Evolutionary conservation across 2,329 filamentous ascomycete species (phyloP).

Genomic region (Claviceps humidiphila): DNA sequence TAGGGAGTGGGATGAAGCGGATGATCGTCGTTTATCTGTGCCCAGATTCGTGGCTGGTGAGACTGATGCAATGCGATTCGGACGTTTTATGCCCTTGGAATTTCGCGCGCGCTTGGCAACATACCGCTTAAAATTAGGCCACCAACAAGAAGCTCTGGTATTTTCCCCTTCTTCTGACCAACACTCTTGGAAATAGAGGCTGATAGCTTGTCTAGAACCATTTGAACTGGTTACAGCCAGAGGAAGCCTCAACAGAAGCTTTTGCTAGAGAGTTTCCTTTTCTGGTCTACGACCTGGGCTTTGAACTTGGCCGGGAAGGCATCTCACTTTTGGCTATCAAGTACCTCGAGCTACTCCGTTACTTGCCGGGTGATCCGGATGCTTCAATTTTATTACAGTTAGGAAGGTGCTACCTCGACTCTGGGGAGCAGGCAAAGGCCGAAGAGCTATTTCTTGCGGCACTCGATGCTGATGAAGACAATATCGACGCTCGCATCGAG

Average conservation of each 20-base stretch:
- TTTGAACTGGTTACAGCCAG: conserved; percentile 56
- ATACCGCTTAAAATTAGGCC: conserved; percentile 61
- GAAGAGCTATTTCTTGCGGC: conserved; percentile 66
- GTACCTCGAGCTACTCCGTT: conserved; percentile 43
- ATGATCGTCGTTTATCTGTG: conserved; percentile 51
- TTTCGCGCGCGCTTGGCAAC: conserved; percentile 73
- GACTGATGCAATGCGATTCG: conserved; percentile 50
- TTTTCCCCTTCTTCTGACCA: conserved; percentile 14
- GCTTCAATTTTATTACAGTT: conserved; percentile 39
- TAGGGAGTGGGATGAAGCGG: conserved; percentile 73
- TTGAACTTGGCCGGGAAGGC: conserved; percentile 25
- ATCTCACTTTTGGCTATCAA: conserved; percentile 29
- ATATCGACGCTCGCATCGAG: conserved; percentile 64
- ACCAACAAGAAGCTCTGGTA: conserved; percentile 62
- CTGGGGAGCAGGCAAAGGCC: conserved; percentile 52
- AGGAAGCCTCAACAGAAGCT: conserved; percentile 31
- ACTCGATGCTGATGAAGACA: conserved; percentile 55
- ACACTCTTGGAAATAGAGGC: neutral
- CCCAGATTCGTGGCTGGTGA: conserved; percentile 43
- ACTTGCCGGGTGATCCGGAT: conserved; percentile 35
- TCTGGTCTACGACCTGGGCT: conserved; percentile 57
- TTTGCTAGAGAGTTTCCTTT: conserved; percentile 56
- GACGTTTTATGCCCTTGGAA: conserved; percentile 62
- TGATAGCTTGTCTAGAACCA: conserved; percentile 35
- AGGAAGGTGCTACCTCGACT: conserved; percentile 55